These are phyloP conservation scores for Citrus glauca DNA, from an alignment of 345 rosid species.

Conservation along the genomic window DNA sequence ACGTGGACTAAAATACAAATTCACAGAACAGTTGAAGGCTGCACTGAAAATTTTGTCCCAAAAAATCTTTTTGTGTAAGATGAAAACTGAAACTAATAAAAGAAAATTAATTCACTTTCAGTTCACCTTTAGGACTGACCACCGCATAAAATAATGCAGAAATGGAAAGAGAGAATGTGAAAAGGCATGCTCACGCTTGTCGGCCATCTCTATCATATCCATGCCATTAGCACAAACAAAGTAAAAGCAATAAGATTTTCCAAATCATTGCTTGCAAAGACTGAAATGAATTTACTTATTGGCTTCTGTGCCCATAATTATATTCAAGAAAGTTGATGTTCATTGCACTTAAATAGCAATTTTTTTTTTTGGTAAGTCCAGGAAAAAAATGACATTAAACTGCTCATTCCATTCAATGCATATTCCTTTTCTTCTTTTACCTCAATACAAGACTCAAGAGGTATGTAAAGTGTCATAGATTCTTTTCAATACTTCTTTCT, in stretches of 20 bases:
- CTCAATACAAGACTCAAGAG: slow-evolving; percentile 1
- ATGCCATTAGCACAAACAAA: slow-evolving; percentile 8
- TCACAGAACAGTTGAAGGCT: not conserved
- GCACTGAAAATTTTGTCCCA: not conserved
- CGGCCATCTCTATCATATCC: slow-evolving; percentile 41
- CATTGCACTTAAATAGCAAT: not conserved
- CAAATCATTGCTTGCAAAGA: slow-evolving; percentile 22
- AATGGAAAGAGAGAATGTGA: slow-evolving; percentile 21
- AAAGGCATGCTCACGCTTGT: slow-evolving; percentile 43
- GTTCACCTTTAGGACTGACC: slow-evolving; percentile 14
- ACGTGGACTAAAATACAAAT: not conserved
- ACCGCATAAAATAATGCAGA: slow-evolving; percentile 18
- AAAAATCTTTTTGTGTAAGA: no score
- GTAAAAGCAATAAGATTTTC: slow-evolving; percentile 10
- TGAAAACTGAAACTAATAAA: not conserved
- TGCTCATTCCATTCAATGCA: slow-evolving; percentile 10
- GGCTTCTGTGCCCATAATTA: slow-evolving; percentile 15
- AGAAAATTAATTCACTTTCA: not conserved
- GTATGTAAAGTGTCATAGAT: slow-evolving; percentile 19
- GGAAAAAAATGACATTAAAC: not conserved
- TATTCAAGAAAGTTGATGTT: slow-evolving; percentile 11
- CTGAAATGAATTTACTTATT: slow-evolving; percentile 4
- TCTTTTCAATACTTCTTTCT: not conserved
- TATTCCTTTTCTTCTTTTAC: slow-evolving; percentile 1
- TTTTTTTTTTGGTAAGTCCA: no score